Evolutionary conservation across 2,329 filamentous ascomycete species (phyloP), one percentile per base, ranked within the genome.

Genomic region (Stagonosporopsis chrysanthemi): DNA sequence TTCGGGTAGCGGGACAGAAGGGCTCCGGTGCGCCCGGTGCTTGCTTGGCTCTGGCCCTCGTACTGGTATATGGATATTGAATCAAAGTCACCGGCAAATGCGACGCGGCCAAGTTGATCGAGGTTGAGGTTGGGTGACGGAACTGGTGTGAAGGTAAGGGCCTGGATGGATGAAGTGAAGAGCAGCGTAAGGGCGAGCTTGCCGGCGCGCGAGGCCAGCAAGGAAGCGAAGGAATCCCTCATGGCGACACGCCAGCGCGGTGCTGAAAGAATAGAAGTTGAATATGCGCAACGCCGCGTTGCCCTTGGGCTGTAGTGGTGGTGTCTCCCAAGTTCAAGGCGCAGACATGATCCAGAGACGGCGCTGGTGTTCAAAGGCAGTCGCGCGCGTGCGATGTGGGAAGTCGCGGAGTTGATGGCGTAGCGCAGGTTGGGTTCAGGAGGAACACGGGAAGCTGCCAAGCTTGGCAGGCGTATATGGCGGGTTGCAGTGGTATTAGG

Each of bases 21-120:
- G 17, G 91, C 89, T 73, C 90, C 91, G 81, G 96, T 92, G 57
- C 84, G 86, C 68, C 80, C 87, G 67, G 86, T 85, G 15, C 84
- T 79, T 59, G 83, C 81, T 75, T 94, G 86, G 56, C 82, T 88
- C 75, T 99, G 94, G 61, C 90, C 91, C 69, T 89, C 83, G 70
- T 88, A 98, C 72, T 93, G 82, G 80, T 95, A 98, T 36, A 97
- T 81, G 12, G 95, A 97, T 68, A 98, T 90, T 52, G 92, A 91
- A 70, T 91, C 87, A 75, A 97, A 99, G 77, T 97, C 89, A 67
- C 95, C 95, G 1, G 88, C 90, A 57, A 99, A 83, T 52, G 90
- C 92, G 65, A 97, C 88, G 67, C 90, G 87, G 56, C 95, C 95
- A 33, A 99, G 81, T 55, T 87, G 81, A 26, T 84, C 85, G 57